Evolutionary conservation across 2,329 filamentous ascomycete genomes (phyloP).

Genomic region (Calonectria henricotiae): DNA sequence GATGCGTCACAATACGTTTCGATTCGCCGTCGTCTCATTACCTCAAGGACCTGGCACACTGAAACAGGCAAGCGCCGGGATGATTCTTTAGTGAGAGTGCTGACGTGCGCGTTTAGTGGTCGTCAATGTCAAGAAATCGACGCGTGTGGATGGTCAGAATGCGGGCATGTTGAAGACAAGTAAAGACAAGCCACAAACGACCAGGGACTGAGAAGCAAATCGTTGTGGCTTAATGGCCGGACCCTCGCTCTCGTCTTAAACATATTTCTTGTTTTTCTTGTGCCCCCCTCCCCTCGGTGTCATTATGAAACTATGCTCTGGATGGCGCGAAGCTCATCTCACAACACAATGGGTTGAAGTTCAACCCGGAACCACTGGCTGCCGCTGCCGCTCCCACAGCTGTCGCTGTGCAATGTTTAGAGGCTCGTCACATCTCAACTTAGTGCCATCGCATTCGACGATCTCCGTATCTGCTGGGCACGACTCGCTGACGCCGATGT

Average conservation of each 20-base stretch:
- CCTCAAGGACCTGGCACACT: slow-evolving; percentile 34
- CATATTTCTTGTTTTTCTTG: background rate
- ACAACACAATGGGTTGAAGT: background rate
- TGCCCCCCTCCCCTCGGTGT: too few relatives aligned
- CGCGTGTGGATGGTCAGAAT: background rate
- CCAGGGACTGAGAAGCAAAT: background rate
- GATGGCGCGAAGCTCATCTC: background rate
- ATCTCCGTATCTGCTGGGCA: slow-evolving; percentile 32
- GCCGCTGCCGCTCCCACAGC: slow-evolving; percentile 41
- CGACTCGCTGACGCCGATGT: background rate
- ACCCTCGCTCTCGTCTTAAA: background rate
- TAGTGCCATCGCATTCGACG: slow-evolving; percentile 44
- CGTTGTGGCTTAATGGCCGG: background rate
- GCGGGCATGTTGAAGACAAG: background rate
- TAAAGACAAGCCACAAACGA: background rate
- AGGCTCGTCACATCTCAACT: slow-evolving; percentile 45
- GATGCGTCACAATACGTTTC: slow-evolving; percentile 43
- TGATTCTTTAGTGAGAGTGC: slow-evolving; percentile 2
- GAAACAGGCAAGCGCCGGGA: slow-evolving; percentile 25
- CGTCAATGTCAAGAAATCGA: background rate
- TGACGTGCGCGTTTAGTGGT: slow-evolving; percentile 7
- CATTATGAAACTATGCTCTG: background rate
- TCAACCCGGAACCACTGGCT: background rate
- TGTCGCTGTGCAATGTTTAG: slow-evolving; percentile 18
- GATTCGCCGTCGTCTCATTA: slow-evolving; percentile 27